These are phyloP conservation scores for Scheffersomyces parashehatae DNA, from an alignment of 1,139 yeast genomes.

Conservation along the genomic window DNA sequence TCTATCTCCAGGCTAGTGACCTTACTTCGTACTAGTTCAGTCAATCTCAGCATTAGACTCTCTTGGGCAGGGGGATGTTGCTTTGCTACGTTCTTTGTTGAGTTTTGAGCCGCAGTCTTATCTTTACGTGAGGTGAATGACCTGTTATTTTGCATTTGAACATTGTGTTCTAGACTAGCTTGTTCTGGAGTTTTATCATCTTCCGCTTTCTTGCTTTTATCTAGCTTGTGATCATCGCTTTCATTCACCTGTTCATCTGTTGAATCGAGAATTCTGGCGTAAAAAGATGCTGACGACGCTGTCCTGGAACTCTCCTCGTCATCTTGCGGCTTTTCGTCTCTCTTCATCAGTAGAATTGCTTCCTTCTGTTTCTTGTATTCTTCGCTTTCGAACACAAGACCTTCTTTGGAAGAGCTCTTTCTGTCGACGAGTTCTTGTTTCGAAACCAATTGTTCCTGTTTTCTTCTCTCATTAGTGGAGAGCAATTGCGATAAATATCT, in stretches of 20 bases:
- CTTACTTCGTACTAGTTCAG: background rate
- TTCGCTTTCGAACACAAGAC: conserved; percentile 9
- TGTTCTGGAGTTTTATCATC: background rate
- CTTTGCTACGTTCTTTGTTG: too few species aligned
- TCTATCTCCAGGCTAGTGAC: conserved; percentile 1
- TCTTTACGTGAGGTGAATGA: too few species aligned
- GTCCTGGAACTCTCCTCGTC: too few species aligned
- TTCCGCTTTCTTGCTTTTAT: background rate
- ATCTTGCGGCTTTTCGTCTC: too few species aligned
- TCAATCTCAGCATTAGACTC: background rate
- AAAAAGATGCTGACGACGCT: too few species aligned
- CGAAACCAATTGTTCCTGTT: conserved; percentile 5
- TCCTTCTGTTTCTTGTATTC: conserved; percentile 3
- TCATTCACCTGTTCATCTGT: too few species aligned
- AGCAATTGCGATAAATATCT: conserved; percentile 7
- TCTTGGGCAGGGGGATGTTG: background rate
- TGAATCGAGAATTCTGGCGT: too few species aligned
- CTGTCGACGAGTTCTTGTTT: conserved; percentile 3
- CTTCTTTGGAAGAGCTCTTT: conserved; percentile 1
- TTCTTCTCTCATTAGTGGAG: conserved; percentile 7
- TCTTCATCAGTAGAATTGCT: too few species aligned
- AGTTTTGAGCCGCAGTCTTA: too few species aligned
- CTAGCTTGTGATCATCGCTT: background rate
- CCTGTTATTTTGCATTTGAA: too few species aligned
- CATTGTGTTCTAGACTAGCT: too few species aligned